phyloP scores from a whole-genome alignment of 139 green algal species.

The Deuterostichococcus epilithicus region DNA sequence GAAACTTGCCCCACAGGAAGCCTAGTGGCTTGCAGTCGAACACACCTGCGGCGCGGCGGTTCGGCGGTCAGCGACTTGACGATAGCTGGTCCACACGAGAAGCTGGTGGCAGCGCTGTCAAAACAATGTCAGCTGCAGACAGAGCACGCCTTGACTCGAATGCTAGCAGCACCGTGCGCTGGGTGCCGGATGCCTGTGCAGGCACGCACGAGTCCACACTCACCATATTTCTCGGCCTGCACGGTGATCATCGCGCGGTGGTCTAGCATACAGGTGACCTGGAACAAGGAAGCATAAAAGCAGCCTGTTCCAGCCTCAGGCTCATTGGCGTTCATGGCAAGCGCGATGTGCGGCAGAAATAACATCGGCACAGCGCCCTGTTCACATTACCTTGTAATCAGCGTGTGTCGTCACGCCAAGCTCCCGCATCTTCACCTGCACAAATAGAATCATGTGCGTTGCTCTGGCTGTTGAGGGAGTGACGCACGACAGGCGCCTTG shows the following conservation, averaged over 20 bases:
- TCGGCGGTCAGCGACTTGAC: too few relatives aligned
- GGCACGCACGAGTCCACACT: not conserved
- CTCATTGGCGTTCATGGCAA: too few relatives aligned
- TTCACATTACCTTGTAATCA: constrained; percentile 81
- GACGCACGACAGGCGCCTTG: too few relatives aligned
- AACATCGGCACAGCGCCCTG: constrained; percentile 40
- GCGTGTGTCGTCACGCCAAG: constrained; percentile 77
- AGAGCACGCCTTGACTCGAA: not conserved
- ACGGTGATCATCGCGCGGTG: constrained; percentile 88
- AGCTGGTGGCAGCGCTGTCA: not conserved
- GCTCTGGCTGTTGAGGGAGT: too few relatives aligned
- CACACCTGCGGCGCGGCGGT: constrained; percentile 44
- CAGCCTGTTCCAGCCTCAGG: too few relatives aligned
- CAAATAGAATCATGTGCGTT: not conserved
- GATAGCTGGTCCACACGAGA: not conserved
- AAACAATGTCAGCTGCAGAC: not conserved
- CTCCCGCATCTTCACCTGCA: constrained; percentile 70
- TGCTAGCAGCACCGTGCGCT: not conserved
- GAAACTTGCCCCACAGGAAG: constrained; percentile 78
- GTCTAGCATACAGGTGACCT: constrained; percentile 61
- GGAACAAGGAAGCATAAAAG: too few relatives aligned
- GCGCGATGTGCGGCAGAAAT: too few relatives aligned
- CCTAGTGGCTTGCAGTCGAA: constrained; percentile 96
- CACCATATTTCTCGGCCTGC: constrained; percentile 49
- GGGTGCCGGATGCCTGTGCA: too few relatives aligned